Evolutionary conservation across 345 rosid species (phyloP).

Genomic region (Iberis pinnata): DNA sequence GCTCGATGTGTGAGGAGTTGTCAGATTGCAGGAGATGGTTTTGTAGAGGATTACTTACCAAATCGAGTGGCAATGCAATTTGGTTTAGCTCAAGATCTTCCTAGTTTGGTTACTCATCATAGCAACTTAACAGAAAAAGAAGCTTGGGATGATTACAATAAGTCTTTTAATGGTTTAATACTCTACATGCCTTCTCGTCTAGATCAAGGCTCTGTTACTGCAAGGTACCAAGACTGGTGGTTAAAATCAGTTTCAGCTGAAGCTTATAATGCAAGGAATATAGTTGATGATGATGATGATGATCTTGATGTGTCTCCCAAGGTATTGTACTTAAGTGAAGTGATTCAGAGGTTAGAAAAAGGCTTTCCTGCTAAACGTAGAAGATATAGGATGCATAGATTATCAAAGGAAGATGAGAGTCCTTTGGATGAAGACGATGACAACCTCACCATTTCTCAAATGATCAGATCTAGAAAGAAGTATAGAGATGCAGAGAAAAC

Average conservation of each 20-base stretch:
- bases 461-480: neutral
- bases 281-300: slow-evolving; percentile 10
- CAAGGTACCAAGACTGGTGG: slow-evolving; percentile 46
- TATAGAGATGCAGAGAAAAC: too few species aligned
- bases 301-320: slow-evolving; percentile 11
- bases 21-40: slow-evolving; percentile 38
- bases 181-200: slow-evolving; percentile 39
- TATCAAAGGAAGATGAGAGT: neutral
- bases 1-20: slow-evolving; percentile 32
- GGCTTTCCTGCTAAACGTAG: slow-evolving; percentile 1
- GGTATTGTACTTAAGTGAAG: slow-evolving; percentile 13
- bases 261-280: slow-evolving; percentile 2
- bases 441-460: slow-evolving; percentile 5
- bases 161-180: slow-evolving; percentile 23
- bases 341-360: slow-evolving; percentile 8
- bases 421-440: slow-evolving; percentile 15
- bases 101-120: slow-evolving; percentile 15
- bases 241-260: slow-evolving; percentile 18
- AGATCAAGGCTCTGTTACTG: slow-evolving; percentile 34
- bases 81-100: slow-evolving; percentile 53
- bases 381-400: slow-evolving; percentile 8
- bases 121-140: slow-evolving; percentile 11
- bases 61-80: slow-evolving; percentile 57
- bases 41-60: slow-evolving; percentile 39
- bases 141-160: slow-evolving; percentile 31